Percentiles rank a stretch among this genome's conserved stretches.
Evolutionary conservation across 2,329 filamentous ascomycete genomes (phyloP).

Genomic region (Venturiaceae sp.): DNA sequence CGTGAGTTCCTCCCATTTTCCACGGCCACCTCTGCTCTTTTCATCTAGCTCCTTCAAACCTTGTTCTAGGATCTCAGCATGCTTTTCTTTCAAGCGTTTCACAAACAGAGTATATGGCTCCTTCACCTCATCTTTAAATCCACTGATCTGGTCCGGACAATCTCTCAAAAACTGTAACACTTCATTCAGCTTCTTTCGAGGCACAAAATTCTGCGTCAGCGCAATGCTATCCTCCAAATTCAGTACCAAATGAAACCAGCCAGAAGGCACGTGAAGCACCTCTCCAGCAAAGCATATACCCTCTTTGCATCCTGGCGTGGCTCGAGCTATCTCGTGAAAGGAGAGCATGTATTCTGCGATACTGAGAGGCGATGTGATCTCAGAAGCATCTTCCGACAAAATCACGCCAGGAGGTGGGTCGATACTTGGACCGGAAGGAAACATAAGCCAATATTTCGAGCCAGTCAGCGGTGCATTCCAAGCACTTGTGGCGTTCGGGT

Average conservation of each 20-base stretch:
- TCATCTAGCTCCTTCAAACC: slow-evolving; percentile 56
- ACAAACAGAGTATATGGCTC: slow-evolving; percentile 71
- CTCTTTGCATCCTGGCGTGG: slow-evolving; percentile 67
- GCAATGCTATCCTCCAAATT: slow-evolving; percentile 80
- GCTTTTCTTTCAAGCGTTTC: slow-evolving; percentile 49
- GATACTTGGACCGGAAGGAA: slow-evolving; percentile 56
- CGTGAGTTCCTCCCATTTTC: slow-evolving; percentile 78
- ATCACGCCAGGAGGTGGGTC: slow-evolving; percentile 79
- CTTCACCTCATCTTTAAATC: slow-evolving; percentile 62
- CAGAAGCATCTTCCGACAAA: slow-evolving; percentile 78
- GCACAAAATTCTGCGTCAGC: slow-evolving; percentile 92
- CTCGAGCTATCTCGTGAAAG: slow-evolving; percentile 77
- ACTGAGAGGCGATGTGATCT: slow-evolving; percentile 87
- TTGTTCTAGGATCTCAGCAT: slow-evolving; percentile 56
- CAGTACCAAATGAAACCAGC: slow-evolving; percentile 95
- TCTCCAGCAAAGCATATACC: slow-evolving; percentile 79
- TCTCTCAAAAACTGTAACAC: slow-evolving; percentile 74
- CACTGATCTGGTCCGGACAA: slow-evolving; percentile 76
- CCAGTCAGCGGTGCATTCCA: slow-evolving; percentile 93
- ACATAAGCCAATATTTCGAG: slow-evolving; percentile 98
- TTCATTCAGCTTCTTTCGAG: slow-evolving; percentile 59
- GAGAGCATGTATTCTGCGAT: slow-evolving; percentile 94
- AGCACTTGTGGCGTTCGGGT: slow-evolving; percentile 59
- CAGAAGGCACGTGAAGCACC: slow-evolving; percentile 82
- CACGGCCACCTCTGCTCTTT: slow-evolving; percentile 36